These are phyloP conservation scores for Albizia julibrissin DNA, from an alignment of 306 rosid species.

Conservation along the genomic window DNA sequence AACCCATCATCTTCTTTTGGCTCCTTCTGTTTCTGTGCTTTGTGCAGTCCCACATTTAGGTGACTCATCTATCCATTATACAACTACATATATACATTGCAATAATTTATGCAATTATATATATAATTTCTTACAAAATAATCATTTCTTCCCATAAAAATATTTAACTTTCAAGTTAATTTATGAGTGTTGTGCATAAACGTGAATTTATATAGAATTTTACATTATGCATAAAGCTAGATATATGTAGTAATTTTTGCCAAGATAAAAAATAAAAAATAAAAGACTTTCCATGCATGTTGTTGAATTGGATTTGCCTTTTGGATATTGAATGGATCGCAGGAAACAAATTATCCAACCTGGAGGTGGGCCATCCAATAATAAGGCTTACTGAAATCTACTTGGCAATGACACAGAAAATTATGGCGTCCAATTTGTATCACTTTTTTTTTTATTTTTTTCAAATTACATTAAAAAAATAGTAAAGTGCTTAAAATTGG, in stretches of 20 bases:
- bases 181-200: neutral
- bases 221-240: too few species aligned
- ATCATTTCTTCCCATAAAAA: neutral
- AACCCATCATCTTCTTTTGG: constrained; percentile 52
- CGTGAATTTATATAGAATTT: too few species aligned
- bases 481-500: neutral
- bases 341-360: neutral
- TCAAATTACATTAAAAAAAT: too few species aligned
- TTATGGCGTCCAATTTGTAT: too few species aligned
- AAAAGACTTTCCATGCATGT: neutral
- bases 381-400: neutral
- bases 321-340: neutral
- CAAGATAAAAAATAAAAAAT: neutral
- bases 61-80: neutral
- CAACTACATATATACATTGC: too few species aligned
- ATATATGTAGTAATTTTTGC: too few species aligned
- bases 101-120: too few species aligned
- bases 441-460: neutral
- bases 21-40: constrained; percentile 57
- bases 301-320: neutral
- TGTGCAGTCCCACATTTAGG: constrained; percentile 57
- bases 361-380: constrained; percentile 4
- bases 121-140: too few species aligned
- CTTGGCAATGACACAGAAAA: neutral
- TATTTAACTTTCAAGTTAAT: neutral